Percentiles rank a stretch among this genome's conserved stretches.
Conservation (phyloP, 2,329 filamentous ascomycete genomes). For the Chaetomium strumarium region DNA sequence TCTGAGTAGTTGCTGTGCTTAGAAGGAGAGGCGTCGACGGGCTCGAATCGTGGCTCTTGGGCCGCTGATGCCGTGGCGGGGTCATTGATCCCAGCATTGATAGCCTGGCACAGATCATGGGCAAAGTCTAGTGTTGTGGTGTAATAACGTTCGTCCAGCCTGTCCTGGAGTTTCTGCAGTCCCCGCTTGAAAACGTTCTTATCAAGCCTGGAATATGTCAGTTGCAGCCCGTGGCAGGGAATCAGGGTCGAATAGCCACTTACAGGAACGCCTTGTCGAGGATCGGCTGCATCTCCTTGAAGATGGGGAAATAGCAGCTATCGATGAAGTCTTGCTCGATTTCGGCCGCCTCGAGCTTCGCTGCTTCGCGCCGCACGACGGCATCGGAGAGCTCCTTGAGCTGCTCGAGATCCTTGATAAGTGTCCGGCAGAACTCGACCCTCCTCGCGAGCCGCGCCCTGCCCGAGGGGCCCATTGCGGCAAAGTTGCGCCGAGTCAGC, state of each 20-base stretch:
- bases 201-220: conserved; percentile 52
- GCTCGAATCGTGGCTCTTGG: conserved; percentile 28
- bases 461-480: conserved; percentile 85
- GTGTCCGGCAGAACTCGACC: conserved; percentile 77
- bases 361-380: conserved; percentile 67
- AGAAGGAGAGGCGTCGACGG: conserved; percentile 42
- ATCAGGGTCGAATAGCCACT: conserved; percentile 36
- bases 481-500: conserved; percentile 89
- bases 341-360: conserved; percentile 71
- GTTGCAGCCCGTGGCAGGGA: conserved; percentile 12
- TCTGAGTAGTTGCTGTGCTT: conserved; percentile 55
- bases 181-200: conserved; percentile 53
- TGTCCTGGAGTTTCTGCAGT: conserved; percentile 44
- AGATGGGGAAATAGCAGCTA: conserved; percentile 85
- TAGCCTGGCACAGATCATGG: conserved; percentile 49
- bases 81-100: conserved; percentile 47
- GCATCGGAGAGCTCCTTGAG: conserved; percentile 64
- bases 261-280: conserved; percentile 76
- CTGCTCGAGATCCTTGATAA: conserved; percentile 71
- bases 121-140: conserved; percentile 53
- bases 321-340: conserved; percentile 76
- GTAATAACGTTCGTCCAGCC: conserved; percentile 52
- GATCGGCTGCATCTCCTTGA: conserved; percentile 68
- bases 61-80: conserved; percentile 29
- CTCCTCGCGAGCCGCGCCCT: conserved; percentile 70